Percentiles rank a stretch among this genome's conserved stretches.
These are phyloP conservation scores for Coniochaeta hoffmannii DNA, from an alignment of 2,329 filamentous ascomycete species.

Conservation along the genomic window DNA sequence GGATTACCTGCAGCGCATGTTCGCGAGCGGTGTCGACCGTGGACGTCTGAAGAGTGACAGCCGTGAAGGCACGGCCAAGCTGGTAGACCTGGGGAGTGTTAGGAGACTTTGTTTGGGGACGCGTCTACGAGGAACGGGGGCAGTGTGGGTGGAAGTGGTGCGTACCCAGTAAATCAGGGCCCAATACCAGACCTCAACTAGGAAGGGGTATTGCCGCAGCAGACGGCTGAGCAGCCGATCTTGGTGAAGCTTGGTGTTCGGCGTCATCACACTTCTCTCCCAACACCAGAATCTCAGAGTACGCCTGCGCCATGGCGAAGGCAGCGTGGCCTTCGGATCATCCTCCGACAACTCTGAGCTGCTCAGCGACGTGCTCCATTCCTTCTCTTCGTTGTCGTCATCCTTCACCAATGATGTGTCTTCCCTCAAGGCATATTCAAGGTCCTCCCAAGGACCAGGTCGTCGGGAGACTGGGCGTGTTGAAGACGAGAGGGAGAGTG, in stretches of 20 bases:
- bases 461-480: too few species aligned
- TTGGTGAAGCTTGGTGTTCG: conserved; percentile 54
- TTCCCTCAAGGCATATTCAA: too few species aligned
- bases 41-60: conserved; percentile 58
- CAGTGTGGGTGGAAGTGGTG: background rate
- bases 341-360: too few species aligned
- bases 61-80: conserved; percentile 63
- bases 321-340: background rate
- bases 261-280: conserved; percentile 42
- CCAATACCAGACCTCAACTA: conserved; percentile 74
- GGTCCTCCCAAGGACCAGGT: too few species aligned
- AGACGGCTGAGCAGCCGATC: conserved; percentile 55
- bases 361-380: too few species aligned
- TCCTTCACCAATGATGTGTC: too few species aligned
- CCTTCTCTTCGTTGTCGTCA: too few species aligned
- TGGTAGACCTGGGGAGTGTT: conserved; percentile 55
- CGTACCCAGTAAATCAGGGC: conserved; percentile 69
- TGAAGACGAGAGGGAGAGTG: too few species aligned
- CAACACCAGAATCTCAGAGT: conserved; percentile 31
- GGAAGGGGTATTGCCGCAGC: conserved; percentile 60
- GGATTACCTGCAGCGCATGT: conserved; percentile 61
- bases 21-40: conserved; percentile 61
- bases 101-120: background rate
- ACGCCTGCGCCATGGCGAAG: conserved; percentile 14
- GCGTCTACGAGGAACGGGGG: too few species aligned